phyloP scores from a whole-genome alignment of 495 filamentous ascomycete species.

The Hypoxylon lienhwacheense region DNA sequence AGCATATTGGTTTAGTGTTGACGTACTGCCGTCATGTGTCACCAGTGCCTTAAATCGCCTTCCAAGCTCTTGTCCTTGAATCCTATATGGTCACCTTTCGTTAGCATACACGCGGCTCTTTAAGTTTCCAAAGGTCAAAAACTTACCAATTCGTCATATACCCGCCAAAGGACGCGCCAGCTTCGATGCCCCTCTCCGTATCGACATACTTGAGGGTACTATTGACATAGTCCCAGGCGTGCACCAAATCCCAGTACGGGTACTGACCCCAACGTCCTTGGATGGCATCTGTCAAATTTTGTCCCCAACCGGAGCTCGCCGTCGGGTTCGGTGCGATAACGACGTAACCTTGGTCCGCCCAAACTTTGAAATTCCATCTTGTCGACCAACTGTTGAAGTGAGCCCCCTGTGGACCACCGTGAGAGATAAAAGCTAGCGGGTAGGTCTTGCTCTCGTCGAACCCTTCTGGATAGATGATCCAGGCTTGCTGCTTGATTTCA shows the following conservation, averaged over 20 bases:
- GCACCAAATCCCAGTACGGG: conserved; percentile 53
- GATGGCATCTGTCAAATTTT: conserved; percentile 67
- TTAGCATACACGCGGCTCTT: conserved; percentile 11
- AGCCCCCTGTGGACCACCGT: conserved; percentile 72
- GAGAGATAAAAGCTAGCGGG: conserved; percentile 71
- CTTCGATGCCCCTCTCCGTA: conserved; percentile 62
- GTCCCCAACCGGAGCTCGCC: conserved; percentile 71
- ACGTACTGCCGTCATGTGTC: conserved; percentile 75
- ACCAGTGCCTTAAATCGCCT: conserved; percentile 73
- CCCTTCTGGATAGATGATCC: conserved; percentile 67
- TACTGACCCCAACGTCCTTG: conserved; percentile 59
- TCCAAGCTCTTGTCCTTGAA: conserved; percentile 57
- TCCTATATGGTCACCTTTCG: conserved; percentile 45
- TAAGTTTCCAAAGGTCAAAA: conserved; percentile 23
- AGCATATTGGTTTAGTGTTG: conserved; percentile 61
- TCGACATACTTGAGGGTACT: conserved; percentile 62
- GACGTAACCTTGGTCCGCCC: conserved; percentile 75
- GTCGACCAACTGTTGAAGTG: conserved; percentile 63
- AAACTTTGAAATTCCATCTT: conserved; percentile 74
- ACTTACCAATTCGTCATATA: conserved; percentile 55
- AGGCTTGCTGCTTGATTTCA: conserved; percentile 61
- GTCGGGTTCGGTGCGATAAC: conserved; percentile 73
- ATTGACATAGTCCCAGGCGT: conserved; percentile 65
- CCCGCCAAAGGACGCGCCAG: conserved; percentile 72
- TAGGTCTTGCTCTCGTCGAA: conserved; percentile 69